Evolutionary conservation across 2,329 filamentous ascomycete species (phyloP), one percentile per base, ranked within the genome.

Genomic region (Chaetoscypha palmicola): DNA sequence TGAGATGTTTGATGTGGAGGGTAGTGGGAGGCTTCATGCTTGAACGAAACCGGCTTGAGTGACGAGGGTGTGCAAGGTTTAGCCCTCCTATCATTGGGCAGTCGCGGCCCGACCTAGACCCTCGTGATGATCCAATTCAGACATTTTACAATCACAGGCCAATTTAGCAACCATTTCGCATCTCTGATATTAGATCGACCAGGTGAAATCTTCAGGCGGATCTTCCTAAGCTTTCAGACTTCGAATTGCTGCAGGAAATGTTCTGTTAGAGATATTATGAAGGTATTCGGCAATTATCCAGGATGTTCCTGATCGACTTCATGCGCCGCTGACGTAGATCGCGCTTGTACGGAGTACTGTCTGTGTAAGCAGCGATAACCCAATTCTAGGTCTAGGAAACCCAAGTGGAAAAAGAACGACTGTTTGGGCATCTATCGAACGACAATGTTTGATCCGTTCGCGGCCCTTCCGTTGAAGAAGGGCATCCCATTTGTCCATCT

Each of bases 281-380:
- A 40, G 38, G 26, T 19, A 32, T 40, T 40, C 38, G 38, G 38
- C 24, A 32, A 14, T 40, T 12, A n/a, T 12, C 38, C 22, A 21
- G 26, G 3, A 31, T 40, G 38, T 2, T n/a, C 36, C 23, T 32
- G 19, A 40, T 40, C n/a, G 20, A 37, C 34, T 38, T 41, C 42
- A 37, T 20, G 38, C 19, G 19, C 28, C 45, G 26, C 38, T 50
- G 47, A 52, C 50, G 50, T 52, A 46, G n/a, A n/a, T n/a, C n/a
- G n/a, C n/a, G n/a, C n/a, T n/a, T n/a, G n/a, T n/a, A n/a, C n/a
- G n/a, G n/a, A n/a, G n/a, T n/a, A n/a, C n/a, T n/a, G n/a, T n/a
- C n/a, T n/a, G n/a, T n/a, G n/a, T n/a, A n/a, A n/a, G n/a, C n/a
- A n/a, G n/a, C n/a, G n/a, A n/a, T n/a, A n/a, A n/a, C n/a, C n/a